Evolutionary conservation across 2,329 filamentous ascomycete species (phyloP).

Genomic region (Thelonectria rubi): DNA sequence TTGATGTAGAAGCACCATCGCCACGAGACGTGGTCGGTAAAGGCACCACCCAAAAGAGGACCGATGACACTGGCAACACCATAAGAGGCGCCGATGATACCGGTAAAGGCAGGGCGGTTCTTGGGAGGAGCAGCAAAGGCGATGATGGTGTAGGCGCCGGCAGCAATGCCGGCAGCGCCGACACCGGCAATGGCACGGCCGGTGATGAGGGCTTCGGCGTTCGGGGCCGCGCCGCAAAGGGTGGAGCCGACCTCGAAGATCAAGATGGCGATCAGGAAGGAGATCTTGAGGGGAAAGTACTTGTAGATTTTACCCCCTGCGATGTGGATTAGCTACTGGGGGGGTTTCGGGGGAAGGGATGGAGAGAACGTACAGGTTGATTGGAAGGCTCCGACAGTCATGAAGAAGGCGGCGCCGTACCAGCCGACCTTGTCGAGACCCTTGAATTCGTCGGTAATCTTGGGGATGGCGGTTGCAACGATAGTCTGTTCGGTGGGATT

Average conservation of each 20-base stretch:
- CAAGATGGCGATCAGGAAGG: slow-evolving; percentile 58
- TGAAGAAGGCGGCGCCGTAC: slow-evolving; percentile 67
- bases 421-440: slow-evolving; percentile 64
- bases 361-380: slow-evolving; percentile 49
- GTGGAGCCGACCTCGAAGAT: slow-evolving; percentile 65
- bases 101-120: slow-evolving; percentile 49
- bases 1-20: slow-evolving; percentile 54
- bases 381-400: slow-evolving; percentile 57
- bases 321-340: slow-evolving; percentile 29
- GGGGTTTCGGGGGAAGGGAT: slow-evolving; percentile 6
- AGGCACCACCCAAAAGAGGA: slow-evolving; percentile 50
- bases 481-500: slow-evolving; percentile 53
- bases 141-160: slow-evolving; percentile 61
- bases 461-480: slow-evolving; percentile 65
- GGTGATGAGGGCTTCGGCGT: slow-evolving; percentile 59
- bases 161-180: slow-evolving; percentile 58
- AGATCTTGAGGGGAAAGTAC: slow-evolving; percentile 61
- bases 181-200: slow-evolving; percentile 61
- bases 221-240: slow-evolving; percentile 58
- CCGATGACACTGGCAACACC: slow-evolving; percentile 50
- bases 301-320: slow-evolving; percentile 58
- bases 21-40: slow-evolving; percentile 50
- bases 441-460: slow-evolving; percentile 63
- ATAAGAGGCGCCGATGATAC: slow-evolving; percentile 49
- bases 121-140: slow-evolving; percentile 52